phyloP scores from a whole-genome alignment of 2,329 filamentous ascomycete species.

The Chalara sp. region DNA sequence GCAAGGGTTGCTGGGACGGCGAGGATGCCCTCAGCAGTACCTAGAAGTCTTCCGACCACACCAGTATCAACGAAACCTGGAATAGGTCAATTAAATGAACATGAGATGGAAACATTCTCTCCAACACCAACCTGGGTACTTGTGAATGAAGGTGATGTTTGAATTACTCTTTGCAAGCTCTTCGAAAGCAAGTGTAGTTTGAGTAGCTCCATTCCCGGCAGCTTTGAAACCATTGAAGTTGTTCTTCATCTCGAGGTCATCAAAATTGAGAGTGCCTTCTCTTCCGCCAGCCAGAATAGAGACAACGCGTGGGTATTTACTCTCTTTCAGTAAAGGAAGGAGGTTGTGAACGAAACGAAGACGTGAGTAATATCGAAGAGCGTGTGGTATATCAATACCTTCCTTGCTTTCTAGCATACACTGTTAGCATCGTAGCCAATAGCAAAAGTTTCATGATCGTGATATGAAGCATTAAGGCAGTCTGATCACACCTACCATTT shows the following conservation, averaged over 20 bases:
- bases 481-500: conserved; percentile 11
- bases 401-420: conserved; percentile 42
- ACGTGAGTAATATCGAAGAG: conserved; percentile 50
- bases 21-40: conserved; percentile 17
- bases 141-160: conserved; percentile 34
- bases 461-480: neutral
- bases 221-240: conserved; percentile 31
- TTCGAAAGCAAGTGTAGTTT: conserved; percentile 44
- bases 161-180: conserved; percentile 40
- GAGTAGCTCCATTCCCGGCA: conserved; percentile 40
- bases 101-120: neutral
- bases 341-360: conserved; percentile 50
- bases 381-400: conserved; percentile 44
- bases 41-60: conserved; percentile 23
- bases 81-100: neutral
- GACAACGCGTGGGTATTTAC: conserved; percentile 43
- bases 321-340: conserved; percentile 44
- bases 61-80: conserved; percentile 28
- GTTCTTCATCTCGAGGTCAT: conserved; percentile 31
- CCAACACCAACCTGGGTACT: conserved; percentile 26
- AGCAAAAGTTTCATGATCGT: too few relatives aligned
- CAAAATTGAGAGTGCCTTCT: conserved; percentile 43
- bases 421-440: neutral
- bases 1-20: conserved; percentile 14
- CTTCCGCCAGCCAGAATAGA: conserved; percentile 44